Evolutionary conservation across 768 basidiomycete genomes (phyloP).

Genomic region (Tubosaeta sp.): DNA sequence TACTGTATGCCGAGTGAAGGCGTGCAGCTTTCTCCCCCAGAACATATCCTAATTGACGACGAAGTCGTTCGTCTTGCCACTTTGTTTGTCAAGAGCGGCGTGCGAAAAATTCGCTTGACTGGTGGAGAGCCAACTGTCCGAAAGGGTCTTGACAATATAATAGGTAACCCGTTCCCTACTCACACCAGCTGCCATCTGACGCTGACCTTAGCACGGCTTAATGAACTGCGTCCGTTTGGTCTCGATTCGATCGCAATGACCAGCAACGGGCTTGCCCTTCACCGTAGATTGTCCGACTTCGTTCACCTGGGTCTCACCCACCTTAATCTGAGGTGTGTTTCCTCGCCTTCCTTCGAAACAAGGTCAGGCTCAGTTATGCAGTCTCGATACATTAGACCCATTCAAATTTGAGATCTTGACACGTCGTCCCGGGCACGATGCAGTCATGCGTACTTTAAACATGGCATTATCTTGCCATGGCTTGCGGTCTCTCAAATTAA

Average conservation of each 20-base stretch:
- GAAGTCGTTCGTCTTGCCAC: slow-evolving; percentile 70
- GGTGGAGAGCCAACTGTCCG: slow-evolving; percentile 87
- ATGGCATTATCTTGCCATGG: slow-evolving; percentile 50
- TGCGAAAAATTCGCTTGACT: slow-evolving; percentile 84
- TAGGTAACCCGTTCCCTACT: slow-evolving; percentile 43
- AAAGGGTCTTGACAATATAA: slow-evolving; percentile 65
- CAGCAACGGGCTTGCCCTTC: slow-evolving; percentile 74
- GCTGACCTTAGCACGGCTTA: slow-evolving; percentile 47
- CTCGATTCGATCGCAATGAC: slow-evolving; percentile 82
- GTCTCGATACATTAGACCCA: slow-evolving; percentile 81
- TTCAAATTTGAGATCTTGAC: slow-evolving; percentile 89
- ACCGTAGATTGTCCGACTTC: slow-evolving; percentile 65
- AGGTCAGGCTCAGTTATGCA: slow-evolving; percentile 26
- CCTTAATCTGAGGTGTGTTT: slow-evolving; percentile 56
- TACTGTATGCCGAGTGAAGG: slow-evolving; percentile 91
- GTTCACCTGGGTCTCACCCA: slow-evolving; percentile 73
- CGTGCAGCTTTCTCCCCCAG: slow-evolving; percentile 65
- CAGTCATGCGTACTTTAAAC: slow-evolving; percentile 65
- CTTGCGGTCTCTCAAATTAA: slow-evolving; percentile 70
- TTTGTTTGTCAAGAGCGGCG: slow-evolving; percentile 76
- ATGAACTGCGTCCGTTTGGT: slow-evolving; percentile 54
- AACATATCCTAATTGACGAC: slow-evolving; percentile 67
- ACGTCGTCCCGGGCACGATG: slow-evolving; percentile 69
- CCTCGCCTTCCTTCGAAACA: neutral
- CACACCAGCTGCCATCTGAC: slow-evolving; percentile 4